Evolutionary conservation across 257 asterid genomes (phyloP).

Genomic region (Solanum medicagineum): DNA sequence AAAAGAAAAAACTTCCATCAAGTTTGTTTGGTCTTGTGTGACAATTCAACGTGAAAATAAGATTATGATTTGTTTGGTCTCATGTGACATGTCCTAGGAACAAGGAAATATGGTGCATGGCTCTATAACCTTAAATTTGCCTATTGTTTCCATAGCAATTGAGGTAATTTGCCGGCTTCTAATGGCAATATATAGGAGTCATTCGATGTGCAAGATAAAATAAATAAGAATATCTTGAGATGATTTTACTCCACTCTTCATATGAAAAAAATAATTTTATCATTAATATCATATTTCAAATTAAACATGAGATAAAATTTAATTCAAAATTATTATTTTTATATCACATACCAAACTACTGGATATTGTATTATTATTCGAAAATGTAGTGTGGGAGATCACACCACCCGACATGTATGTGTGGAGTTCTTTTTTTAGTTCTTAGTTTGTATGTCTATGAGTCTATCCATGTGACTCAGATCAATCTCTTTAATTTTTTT

Average conservation of each 20-base stretch:
- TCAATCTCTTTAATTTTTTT: background rate
- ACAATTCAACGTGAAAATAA: background rate
- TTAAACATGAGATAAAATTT: too few relatives aligned
- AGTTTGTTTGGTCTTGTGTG: too few relatives aligned
- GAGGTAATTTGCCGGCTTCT: background rate
- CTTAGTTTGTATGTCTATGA: background rate
- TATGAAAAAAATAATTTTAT: background rate
- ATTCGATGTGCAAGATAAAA: too few relatives aligned
- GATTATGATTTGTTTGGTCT: background rate
- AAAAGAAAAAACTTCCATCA: too few relatives aligned
- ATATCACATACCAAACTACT: background rate
- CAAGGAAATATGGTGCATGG: background rate
- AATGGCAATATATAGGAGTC: background rate
- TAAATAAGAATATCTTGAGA: too few relatives aligned
- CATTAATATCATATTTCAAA: too few relatives aligned
- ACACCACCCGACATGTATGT: background rate
- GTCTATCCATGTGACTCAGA: background rate
- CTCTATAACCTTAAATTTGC: background rate
- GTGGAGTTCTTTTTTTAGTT: background rate
- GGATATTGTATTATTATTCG: too few relatives aligned
- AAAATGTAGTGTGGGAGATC: background rate
- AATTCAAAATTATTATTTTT: too few relatives aligned
- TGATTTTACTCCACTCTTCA: too few relatives aligned
- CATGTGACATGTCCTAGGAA: background rate
- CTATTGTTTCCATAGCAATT: background rate